Base-by-base conservation (phyloP, 2,329 filamentous ascomycete genomes). In the Pseudogymnoascus sp. region DNA sequence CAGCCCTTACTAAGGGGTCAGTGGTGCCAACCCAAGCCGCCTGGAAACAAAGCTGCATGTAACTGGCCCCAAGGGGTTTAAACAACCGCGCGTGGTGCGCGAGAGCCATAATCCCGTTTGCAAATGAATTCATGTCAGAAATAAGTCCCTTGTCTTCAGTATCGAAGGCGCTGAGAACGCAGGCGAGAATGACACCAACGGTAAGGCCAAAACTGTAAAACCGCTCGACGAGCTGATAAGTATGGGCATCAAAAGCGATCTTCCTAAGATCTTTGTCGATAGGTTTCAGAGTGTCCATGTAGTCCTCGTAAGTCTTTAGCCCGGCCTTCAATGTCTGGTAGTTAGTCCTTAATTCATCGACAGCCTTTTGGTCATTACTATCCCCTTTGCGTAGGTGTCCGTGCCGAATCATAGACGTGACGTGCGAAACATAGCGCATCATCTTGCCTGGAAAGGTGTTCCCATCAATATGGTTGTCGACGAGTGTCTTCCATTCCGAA, bases 401-500 rank as follows among this genome's bases (percentile, higher is more conserved):
- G 3, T 72, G 70, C 9, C 66, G 66, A 61, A 75, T 69, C 15
- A 76, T 59, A 33, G 60, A 61, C 0, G 74, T 73, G 1, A 72
- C 64, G 8, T 65, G 66, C 0, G 74, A 69, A 18, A 76, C 63
- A 60, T 64, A 68, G 8, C 55, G 63, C 45, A 77, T 66, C 59
- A 74, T 70, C 21, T 68, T 67, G 18, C 72, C 72, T 33, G 74
- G 72, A 4, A 69, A 68, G 0, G 64, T 63, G 5, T 58, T 45
- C 25, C 63, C 60, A 36, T 75, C 70, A 9, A 72, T 64, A 7
- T 73, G 67, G 61, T 65, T 74, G 15, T 61, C 66, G 10, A 74
- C 69, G 2, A 76, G 67, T 12, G 61, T 61, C 12, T 69, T 67
- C 74, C 74, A 76, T 64, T 76, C 73, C 15, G 67, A 55, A 3